Base-by-base conservation (phyloP, 352 stramenopile genomes). In the Blastocystis sp. region DNA sequence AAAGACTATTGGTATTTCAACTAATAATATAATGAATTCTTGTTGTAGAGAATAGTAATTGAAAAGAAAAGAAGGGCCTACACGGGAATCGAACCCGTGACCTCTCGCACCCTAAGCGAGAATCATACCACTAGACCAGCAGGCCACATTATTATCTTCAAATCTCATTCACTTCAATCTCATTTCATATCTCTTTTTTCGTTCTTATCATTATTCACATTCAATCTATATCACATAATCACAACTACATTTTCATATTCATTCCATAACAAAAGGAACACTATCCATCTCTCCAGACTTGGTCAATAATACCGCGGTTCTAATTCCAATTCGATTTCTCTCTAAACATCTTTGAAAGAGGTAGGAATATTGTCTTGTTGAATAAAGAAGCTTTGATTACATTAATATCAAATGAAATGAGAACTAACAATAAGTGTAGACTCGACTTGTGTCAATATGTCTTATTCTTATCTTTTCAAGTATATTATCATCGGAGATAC, bases 401-500 rank as follows among this genome's bases (percentile, higher is more conserved):
- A n/a, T n/a, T n/a, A 21, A n/a, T 0, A 12, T 29, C 24, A 66
- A 12, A 66, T 32, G 27, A n/a, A n/a, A 7, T 21, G 11, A 57
- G 11, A 57, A 57, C 49, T 21, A 57, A 12, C 49, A 21, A 12
- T 57, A 57, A 57, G 12, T 21, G 49, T 21, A 21, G 11, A 12
- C 11, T 57, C 12, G 49, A 57, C 49, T 57, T 21, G 49, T 21
- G 49, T 57, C 54, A 74, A 74, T 21, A 96, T 97, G 94, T 96
- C 93, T 87, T 97, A 97, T 92, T 93, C 93, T 56, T 97, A 97
- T 88, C 90, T 97, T 66, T 97, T 97, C 91, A 97, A 97, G 92
- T 96, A 98, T 90, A 98, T 99, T 81, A 98, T 99, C 90, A 98
- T 98, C 88, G 96, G 96, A 65, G 96, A 99, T 90, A 98, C 95